phyloP scores from a whole-genome alignment of 768 basidiomycete species.

The Pulveroboletus sp. region DNA sequence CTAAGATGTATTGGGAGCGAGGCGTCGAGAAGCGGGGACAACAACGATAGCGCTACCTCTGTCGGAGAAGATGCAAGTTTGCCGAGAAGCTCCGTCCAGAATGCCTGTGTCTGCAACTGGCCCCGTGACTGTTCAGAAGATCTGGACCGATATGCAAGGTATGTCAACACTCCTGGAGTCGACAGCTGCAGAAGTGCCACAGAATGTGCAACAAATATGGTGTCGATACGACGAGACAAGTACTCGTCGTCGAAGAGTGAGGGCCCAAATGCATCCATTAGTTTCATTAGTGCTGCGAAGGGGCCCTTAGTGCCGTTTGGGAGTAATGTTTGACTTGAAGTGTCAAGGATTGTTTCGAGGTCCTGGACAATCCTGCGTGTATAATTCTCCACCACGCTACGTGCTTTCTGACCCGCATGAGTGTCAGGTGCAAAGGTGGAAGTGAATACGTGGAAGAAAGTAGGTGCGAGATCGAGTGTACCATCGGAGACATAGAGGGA shows the following conservation, averaged over 20 bases:
- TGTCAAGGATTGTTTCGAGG: constrained; percentile 12
- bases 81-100: constrained; percentile 36
- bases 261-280: constrained; percentile 50
- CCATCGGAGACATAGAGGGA: background rate
- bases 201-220: constrained; percentile 36
- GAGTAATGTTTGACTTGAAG: background rate
- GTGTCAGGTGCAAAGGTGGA: constrained; percentile 30
- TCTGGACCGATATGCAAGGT: constrained; percentile 35
- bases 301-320: constrained; percentile 8
- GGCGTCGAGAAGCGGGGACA: constrained; percentile 38
- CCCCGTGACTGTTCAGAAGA: constrained; percentile 7
- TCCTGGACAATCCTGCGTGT: constrained; percentile 21
- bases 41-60: constrained; percentile 33
- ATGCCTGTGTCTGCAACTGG: constrained; percentile 10
- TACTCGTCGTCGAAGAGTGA: constrained; percentile 42
- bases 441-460: constrained; percentile 43
- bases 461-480: constrained; percentile 34
- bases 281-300: constrained; percentile 32
- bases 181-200: constrained; percentile 37
- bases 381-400: constrained; percentile 14
- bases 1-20: constrained; percentile 43
- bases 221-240: constrained; percentile 43
- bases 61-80: constrained; percentile 33
- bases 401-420: constrained; percentile 11
- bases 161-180: constrained; percentile 45